Percentiles rank a stretch among this genome's conserved stretches.
These are phyloP conservation scores for Exidia glandulosa DNA, from an alignment of 768 basidiomycete genomes.

Conservation along the genomic window DNA sequence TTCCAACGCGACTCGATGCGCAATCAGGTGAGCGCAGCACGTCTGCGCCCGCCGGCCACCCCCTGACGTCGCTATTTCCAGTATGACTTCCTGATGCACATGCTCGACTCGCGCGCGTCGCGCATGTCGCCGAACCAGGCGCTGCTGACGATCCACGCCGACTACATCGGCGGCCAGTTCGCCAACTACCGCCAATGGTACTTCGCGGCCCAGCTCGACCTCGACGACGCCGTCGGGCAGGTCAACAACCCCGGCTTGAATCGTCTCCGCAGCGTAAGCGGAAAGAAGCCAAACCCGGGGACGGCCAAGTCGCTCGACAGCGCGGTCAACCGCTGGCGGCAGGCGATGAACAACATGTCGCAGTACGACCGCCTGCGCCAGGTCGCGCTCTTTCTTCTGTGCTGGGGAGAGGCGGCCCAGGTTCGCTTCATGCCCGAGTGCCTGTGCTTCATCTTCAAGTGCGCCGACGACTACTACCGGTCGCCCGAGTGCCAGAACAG, in stretches of 20 bases:
- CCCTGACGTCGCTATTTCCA: too few relatives aligned
- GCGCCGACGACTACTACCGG: slow-evolving; percentile 98
- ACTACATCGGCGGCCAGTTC: slow-evolving; percentile 97
- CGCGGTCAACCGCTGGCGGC: slow-evolving; percentile 87
- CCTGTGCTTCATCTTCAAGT: slow-evolving; percentile 99
- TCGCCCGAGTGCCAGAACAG: slow-evolving; percentile 95
- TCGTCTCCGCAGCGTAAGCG: slow-evolving; percentile 65
- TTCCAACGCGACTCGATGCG: slow-evolving; percentile 93
- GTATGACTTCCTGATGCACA: slow-evolving; percentile 98
- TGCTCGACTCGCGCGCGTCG: slow-evolving; percentile 91
- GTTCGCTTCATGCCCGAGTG: slow-evolving; percentile 95
- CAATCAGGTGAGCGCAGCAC: slow-evolving; percentile 62
- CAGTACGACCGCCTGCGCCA: slow-evolving; percentile 96
- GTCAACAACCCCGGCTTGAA: slow-evolving; percentile 84
- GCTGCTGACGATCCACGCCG: slow-evolving; percentile 88
- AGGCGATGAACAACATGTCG: slow-evolving; percentile 98
- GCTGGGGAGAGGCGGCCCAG: slow-evolving; percentile 98
- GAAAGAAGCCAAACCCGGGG: slow-evolving; percentile 44
- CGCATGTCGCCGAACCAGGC: slow-evolving; percentile 97
- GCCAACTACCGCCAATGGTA: slow-evolving; percentile 99
- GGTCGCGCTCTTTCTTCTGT: slow-evolving; percentile 87
- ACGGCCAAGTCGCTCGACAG: slow-evolving; percentile 56
- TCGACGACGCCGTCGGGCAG: slow-evolving; percentile 93
- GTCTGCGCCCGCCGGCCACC: too few relatives aligned
- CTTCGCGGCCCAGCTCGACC: slow-evolving; percentile 96